phyloP scores from a whole-genome alignment of 2,329 filamentous ascomycete species.

The Aureobasidium namibiae region DNA sequence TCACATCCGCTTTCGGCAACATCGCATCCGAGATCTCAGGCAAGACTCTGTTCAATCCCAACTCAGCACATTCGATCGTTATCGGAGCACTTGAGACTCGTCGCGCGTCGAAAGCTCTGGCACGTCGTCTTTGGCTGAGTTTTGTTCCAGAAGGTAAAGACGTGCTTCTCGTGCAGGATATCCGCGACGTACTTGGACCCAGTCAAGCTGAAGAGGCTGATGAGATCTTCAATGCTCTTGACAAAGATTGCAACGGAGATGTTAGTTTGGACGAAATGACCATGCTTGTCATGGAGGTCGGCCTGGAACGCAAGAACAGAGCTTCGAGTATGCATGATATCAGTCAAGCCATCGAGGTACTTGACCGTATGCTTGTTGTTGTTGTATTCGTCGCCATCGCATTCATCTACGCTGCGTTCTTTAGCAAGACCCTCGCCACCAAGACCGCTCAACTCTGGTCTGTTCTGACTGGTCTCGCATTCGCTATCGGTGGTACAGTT shows the following conservation, averaged over 20 bases:
- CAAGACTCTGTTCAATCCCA: conserved; percentile 63
- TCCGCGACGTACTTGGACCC: conserved; percentile 23
- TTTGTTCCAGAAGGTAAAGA: conserved; percentile 23
- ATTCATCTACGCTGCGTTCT: conserved; percentile 27
- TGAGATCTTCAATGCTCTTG: conserved; percentile 25
- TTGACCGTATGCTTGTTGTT: conserved; percentile 26
- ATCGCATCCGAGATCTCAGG: conserved; percentile 80
- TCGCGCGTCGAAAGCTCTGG: conserved; percentile 25
- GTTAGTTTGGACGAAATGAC: conserved; percentile 29
- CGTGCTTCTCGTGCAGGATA: conserved; percentile 21
- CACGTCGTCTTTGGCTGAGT: conserved; percentile 27
- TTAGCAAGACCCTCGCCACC: conserved; percentile 22
- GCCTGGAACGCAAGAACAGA: conserved; percentile 24
- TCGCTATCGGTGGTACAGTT: conserved; percentile 78
- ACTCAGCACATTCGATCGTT: conserved; percentile 22
- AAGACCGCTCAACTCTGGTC: conserved; percentile 22
- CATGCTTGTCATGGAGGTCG: conserved; percentile 22
- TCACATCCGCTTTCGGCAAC: conserved; percentile 76
- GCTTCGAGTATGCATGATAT: conserved; percentile 26
- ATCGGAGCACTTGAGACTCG: conserved; percentile 23
- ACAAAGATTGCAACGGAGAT: conserved; percentile 28
- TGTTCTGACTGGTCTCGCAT: conserved; percentile 38
- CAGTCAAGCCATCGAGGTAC: conserved; percentile 27
- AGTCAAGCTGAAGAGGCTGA: conserved; percentile 20
- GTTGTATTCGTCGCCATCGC: conserved; percentile 23